phyloP scores from a whole-genome alignment of 139 green algal genomes.

The Eudorina sp. region DNA sequence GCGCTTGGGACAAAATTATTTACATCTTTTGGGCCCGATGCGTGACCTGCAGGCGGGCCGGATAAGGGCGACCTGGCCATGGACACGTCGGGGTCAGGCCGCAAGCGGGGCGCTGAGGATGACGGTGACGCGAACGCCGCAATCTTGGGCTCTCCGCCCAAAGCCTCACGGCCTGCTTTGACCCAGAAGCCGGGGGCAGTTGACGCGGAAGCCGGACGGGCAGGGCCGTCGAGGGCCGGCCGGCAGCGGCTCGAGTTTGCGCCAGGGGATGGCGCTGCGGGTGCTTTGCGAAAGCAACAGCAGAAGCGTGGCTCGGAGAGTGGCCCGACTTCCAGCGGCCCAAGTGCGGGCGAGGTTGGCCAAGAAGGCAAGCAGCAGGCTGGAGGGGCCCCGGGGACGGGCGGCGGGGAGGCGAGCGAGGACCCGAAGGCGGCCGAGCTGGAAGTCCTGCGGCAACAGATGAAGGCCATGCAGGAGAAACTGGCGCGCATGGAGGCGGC shows the following conservation, averaged over 20 bases:
- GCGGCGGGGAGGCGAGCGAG: background rate
- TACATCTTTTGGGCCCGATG: too few species aligned
- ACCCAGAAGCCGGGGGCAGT: background rate
- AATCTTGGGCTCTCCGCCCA: conserved; percentile 18
- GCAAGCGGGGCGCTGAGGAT: conserved; percentile 32
- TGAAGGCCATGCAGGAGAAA: conserved; percentile 9
- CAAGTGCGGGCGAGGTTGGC: background rate
- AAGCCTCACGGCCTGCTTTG: background rate
- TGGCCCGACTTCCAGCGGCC: background rate
- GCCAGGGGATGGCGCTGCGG: background rate
- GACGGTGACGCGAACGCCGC: background rate
- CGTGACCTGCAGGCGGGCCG: background rate
- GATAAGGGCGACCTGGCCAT: background rate
- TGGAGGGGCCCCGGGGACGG: background rate
- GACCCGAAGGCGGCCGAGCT: conserved; percentile 19
- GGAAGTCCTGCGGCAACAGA: background rate
- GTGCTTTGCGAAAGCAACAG: background rate
- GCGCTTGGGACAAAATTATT: too few species aligned
- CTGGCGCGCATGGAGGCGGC: conserved; percentile 1
- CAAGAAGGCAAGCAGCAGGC: background rate
- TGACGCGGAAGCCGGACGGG: background rate
- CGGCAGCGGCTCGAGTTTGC: background rate
- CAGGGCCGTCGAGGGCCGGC: background rate
- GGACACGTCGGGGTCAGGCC: background rate
- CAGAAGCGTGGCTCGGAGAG: background rate